Percentiles rank a stretch among this genome's conserved stretches.
Conservation (phyloP, 495 filamentous ascomycete species). For the Penicillium lagena region DNA sequence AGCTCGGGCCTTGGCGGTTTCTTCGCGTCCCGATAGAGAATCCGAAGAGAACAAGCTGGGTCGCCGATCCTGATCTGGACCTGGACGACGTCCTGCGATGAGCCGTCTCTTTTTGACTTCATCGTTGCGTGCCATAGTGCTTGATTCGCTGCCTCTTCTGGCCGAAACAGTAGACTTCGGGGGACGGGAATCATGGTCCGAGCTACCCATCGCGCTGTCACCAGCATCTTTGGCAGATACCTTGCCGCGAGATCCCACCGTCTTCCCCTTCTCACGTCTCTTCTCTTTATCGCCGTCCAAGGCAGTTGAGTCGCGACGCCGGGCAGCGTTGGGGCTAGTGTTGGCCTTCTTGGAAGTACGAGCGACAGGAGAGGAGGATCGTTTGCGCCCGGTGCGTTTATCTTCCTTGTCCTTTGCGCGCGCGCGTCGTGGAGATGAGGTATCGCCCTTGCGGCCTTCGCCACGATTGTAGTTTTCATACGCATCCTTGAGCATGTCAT, state of each 20-base stretch:
- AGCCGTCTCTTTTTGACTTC: conserved; percentile 36
- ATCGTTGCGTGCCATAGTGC: conserved; percentile 22
- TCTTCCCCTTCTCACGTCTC: conserved; percentile 30
- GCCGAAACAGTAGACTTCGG: conserved; percentile 12
- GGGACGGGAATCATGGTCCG: conserved; percentile 23
- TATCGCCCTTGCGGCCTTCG: conserved; percentile 31
- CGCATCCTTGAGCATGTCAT: conserved; percentile 70
- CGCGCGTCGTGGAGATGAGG: conserved; percentile 51
- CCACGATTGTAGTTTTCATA: conserved; percentile 57
- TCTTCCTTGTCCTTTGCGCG: conserved; percentile 51
- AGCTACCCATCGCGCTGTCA: conserved; percentile 15
- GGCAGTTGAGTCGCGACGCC: conserved; percentile 28
- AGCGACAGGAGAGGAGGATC: conserved; percentile 42
- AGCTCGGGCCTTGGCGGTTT: conserved; percentile 28
- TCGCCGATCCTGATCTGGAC: conserved; percentile 28
- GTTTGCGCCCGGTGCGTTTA: conserved; percentile 40
- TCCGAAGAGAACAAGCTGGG: conserved; percentile 37
- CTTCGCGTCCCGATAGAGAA: conserved; percentile 35
- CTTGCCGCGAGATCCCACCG: conserved; percentile 17
- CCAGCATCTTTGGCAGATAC: conserved; percentile 12
- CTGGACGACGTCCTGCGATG: conserved; percentile 37
- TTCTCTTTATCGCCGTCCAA: conserved; percentile 21
- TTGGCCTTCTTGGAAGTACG: conserved; percentile 31
- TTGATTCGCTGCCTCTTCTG: conserved; percentile 31
- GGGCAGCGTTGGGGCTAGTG: conserved; percentile 23